Conservation (phyloP, 1,284 basidiomycete genomes). For the Anthracocystis panici-leucophaei region DNA sequence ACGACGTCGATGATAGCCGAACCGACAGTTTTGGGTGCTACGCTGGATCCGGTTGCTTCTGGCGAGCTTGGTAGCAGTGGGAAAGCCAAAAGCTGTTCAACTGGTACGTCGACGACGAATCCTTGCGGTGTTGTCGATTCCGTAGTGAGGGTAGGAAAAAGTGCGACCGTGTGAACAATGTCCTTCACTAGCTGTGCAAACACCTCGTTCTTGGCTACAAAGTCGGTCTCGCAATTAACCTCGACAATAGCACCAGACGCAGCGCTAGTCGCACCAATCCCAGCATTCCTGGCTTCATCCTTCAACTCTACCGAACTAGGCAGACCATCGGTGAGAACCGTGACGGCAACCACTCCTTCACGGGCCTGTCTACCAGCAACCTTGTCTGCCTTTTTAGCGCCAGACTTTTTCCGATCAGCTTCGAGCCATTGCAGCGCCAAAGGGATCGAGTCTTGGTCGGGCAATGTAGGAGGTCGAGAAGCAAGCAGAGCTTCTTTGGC, state of each 20-base stretch:
- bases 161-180: constrained; percentile 88
- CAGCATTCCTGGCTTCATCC: constrained; percentile 69
- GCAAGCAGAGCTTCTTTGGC: constrained; percentile 86
- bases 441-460: constrained; percentile 78
- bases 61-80: constrained; percentile 51
- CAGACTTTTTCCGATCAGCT: constrained; percentile 78
- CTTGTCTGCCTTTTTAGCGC: constrained; percentile 85
- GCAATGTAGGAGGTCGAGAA: constrained; percentile 66
- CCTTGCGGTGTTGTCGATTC: not conserved
- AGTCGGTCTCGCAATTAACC: constrained; percentile 96
- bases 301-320: constrained; percentile 41
- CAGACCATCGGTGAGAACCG: constrained; percentile 77
- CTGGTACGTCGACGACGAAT: constrained; percentile 42
- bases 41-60: constrained; percentile 63
- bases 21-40: constrained; percentile 75
- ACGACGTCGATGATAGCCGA: constrained; percentile 83
- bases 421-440: constrained; percentile 84
- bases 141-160: constrained; percentile 74
- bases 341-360: constrained; percentile 83
- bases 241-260: constrained; percentile 86
- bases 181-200: constrained; percentile 83
- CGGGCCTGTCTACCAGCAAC: constrained; percentile 79
- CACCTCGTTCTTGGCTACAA: constrained; percentile 87
- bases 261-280: constrained; percentile 40
- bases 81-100: constrained; percentile 68